Base-by-base conservation (phyloP, 176 grass and related monocot genomes). In the Zoysia pacifica region DNA sequence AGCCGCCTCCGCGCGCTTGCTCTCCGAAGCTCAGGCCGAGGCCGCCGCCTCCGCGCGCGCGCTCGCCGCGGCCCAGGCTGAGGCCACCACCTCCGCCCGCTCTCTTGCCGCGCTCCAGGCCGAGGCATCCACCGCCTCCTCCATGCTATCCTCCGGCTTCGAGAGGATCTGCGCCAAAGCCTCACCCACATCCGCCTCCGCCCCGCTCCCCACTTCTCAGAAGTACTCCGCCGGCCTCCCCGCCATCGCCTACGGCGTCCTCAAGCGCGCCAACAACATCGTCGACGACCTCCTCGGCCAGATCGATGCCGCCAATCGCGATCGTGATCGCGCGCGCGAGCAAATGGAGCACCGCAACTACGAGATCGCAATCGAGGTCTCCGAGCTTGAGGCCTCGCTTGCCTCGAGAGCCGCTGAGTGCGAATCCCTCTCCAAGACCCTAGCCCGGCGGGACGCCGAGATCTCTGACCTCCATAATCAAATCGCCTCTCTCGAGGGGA, bases 331-430 rank as follows among this genome's bases (percentile, higher is more conserved):
- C 73, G 91, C 89, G 4, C 71, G 89, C 13, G 84, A 96, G 48
- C 90, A 87, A 67, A 85, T 93, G 77, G 92, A 94, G 6, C 95
- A 91, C 67, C 80, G 97, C 79, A 99, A 99, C 72, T 99, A 99
- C 72, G 88, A 93, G 88, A 95, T 99, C 68, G 97, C 97, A 9
- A 95, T 99, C 62, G 97, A 99, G 93, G 93, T 99, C 38, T 99
- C 97, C 19, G 87, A 99, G 90, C 90, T 96, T 52, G 97, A 99
- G 86, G 89, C 94, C 2, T 68, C 58, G 76, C 58, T 69, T 39
- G 67, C 69, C 4, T 84, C 60, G 67, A 90, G 69, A 78, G 77
- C 79, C 45, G 62, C 79, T 12, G 84, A 91, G 79, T 79, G 85
- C 12, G 88, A 91, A n/a, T 84, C 80, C 28, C 78, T 95, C 19